These are phyloP conservation scores for Kwoniella sp. DNA, from an alignment of 768 basidiomycete species.

Conservation along the genomic window DNA sequence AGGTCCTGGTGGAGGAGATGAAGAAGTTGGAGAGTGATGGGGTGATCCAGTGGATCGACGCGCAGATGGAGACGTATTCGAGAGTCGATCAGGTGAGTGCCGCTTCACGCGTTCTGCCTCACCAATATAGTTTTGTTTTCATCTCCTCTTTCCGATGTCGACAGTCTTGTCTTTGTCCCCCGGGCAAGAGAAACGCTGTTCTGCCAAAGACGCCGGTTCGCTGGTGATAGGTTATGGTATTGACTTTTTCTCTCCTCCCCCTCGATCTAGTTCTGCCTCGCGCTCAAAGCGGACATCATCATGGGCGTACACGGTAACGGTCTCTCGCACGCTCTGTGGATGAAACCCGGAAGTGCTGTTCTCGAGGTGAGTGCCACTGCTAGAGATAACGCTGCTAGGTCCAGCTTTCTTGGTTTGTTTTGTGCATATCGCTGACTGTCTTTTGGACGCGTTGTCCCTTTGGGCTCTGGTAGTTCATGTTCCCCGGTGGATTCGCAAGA, in stretches of 20 bases:
- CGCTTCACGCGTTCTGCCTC: no score
- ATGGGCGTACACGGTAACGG: slow-evolving; percentile 50
- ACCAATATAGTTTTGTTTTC: no score
- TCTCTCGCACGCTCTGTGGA: slow-evolving; percentile 46
- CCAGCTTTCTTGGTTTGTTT: slow-evolving; percentile 1
- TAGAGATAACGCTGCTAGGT: neutral
- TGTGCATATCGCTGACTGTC: neutral
- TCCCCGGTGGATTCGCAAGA: slow-evolving; percentile 38
- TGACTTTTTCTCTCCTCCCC: neutral
- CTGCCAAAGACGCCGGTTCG: neutral
- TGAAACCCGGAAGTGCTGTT: slow-evolving; percentile 42
- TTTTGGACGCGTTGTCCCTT: neutral
- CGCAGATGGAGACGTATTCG: slow-evolving; percentile 34
- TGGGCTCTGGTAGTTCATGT: slow-evolving; percentile 35
- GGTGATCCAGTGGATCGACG: slow-evolving; percentile 35
- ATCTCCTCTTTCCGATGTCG: no score
- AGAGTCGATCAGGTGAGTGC: slow-evolving; percentile 36
- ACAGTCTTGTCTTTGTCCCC: no score
- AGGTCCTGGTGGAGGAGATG: slow-evolving; percentile 25
- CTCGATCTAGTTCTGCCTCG: slow-evolving; percentile 31
- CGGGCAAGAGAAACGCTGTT: neutral
- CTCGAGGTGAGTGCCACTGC: slow-evolving; percentile 33
- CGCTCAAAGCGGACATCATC: slow-evolving; percentile 37
- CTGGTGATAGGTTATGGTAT: slow-evolving; percentile 1
- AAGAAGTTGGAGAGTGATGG: slow-evolving; percentile 30